Evolutionary conservation across 495 filamentous ascomycete species (phyloP), one percentile per base, ranked within the genome.

Genomic region (Neurospora cerealis): DNA sequence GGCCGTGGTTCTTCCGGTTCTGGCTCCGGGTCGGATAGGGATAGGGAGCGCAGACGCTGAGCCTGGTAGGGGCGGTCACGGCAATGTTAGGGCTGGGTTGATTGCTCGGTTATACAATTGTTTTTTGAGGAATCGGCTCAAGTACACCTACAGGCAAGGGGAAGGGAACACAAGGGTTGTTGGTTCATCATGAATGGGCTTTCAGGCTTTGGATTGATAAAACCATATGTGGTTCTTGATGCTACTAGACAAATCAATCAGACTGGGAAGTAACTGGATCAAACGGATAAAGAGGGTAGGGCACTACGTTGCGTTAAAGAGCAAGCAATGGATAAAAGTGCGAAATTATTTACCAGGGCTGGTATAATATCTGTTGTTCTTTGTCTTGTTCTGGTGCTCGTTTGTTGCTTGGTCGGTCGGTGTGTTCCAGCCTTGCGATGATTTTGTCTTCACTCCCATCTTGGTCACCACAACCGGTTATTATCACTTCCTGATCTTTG

Each of bases 41-140:
- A 71, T 34, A 72, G 72, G 39, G 74, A 75, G 13, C 70, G 73
- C 28, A 69, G 74, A 40, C 60, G 66, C 21, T 75, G 37, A 70
- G 76, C 19, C 28, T 34, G 73, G 48, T 7, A 28, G 21, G 48
- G 15, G 46, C 21, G 46, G 46, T 6, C 11, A 28, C 24, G 46
- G 11, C 46, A 28, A 28, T 24, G 21, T 15, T 28, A 1, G 21
- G 1, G 8, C 9, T 38, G 37, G 7, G 3, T 46, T 15, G 46
- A 2, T 54, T 0, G n/a, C 44, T 11, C 44, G 4, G n/a, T 24
- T 48, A 1, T 48, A 48, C 10, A 24, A 24, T 11, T 48, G 21
- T 54, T 10, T 54, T 13, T 8, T 54, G 46, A 15, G 21, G 21
- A 54, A 13, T 54, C 2, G 10, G 11, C 48, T 28, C 11, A 60